These are phyloP conservation scores for Diaporthe eres DNA, from an alignment of 2,329 filamentous ascomycete species.

Conservation along the genomic window DNA sequence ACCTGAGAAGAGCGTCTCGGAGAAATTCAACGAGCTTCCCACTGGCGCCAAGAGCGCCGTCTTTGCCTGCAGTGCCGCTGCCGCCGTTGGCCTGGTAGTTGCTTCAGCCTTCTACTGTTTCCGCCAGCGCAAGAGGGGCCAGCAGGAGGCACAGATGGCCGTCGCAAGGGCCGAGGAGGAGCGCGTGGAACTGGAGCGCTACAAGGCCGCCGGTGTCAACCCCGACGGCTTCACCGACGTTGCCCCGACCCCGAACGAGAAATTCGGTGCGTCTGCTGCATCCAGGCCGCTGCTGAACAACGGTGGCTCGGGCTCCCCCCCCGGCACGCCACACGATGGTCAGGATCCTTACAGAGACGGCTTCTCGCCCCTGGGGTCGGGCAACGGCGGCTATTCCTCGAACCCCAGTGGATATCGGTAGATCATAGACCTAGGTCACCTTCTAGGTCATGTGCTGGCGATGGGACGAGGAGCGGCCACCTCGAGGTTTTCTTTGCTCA, in stretches of 20 bases:
- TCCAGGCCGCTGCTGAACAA: constrained; percentile 34
- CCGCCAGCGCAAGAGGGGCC: constrained; percentile 67
- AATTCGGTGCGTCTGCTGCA: constrained; percentile 33
- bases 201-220: constrained; percentile 62
- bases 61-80: constrained; percentile 63
- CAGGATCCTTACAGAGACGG: constrained; percentile 39
- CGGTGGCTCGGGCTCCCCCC: constrained; percentile 27
- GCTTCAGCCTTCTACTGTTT: constrained; percentile 67
- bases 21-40: constrained; percentile 70
- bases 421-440: background rate
- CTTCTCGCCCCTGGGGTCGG: constrained; percentile 38
- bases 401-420: constrained; percentile 22
- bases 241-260: constrained; percentile 44
- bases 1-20: constrained; percentile 59
- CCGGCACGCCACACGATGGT: constrained; percentile 35
- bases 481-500: background rate
- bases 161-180: constrained; percentile 61
- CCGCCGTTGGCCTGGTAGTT: constrained; percentile 58
- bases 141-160: constrained; percentile 63
- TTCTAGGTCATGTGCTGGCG: background rate
- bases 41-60: constrained; percentile 65
- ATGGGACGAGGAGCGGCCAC: background rate
- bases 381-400: constrained; percentile 21
- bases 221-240: constrained; percentile 59
- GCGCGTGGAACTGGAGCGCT: constrained; percentile 65